These are phyloP conservation scores for Nakazawaea ernobii DNA, from an alignment of 805 yeast species.

Conservation along the genomic window DNA sequence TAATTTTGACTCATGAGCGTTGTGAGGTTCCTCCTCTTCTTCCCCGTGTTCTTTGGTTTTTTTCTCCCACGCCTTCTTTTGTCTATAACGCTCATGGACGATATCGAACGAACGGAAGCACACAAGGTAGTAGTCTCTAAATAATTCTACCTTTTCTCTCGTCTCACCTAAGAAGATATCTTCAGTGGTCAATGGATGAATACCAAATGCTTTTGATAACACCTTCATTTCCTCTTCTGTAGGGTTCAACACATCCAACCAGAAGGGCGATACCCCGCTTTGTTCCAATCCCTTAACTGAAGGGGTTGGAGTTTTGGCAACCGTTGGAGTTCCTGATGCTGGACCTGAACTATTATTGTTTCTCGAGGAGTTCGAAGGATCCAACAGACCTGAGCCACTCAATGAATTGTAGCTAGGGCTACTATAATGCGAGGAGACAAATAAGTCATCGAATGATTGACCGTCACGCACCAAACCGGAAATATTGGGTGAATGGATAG, in stretches of 20 bases:
- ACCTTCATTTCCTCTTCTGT: constrained; percentile 97
- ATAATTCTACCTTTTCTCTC: constrained; percentile 90
- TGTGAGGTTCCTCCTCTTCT: background rate
- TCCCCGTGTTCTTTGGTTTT: background rate
- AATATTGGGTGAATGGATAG: constrained; percentile 83
- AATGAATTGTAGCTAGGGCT: background rate
- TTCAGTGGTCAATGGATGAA: constrained; percentile 94
- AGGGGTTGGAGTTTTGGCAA: constrained; percentile 20
- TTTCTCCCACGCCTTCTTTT: constrained; percentile 42
- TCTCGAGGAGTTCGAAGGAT: background rate
- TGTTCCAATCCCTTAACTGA: constrained; percentile 15
- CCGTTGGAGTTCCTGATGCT: constrained; percentile 8
- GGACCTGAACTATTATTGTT: constrained; percentile 12
- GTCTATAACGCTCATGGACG: constrained; percentile 62
- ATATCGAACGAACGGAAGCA: constrained; percentile 85
- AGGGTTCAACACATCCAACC: constrained; percentile 91
- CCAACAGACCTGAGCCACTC: background rate
- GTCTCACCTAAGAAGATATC: constrained; percentile 92
- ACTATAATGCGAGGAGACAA: constrained; percentile 38
- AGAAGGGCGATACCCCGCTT: constrained; percentile 60
- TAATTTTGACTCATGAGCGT: background rate
- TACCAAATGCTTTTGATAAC: constrained; percentile 82
- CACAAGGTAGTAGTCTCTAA: constrained; percentile 84
- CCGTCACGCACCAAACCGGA: constrained; percentile 71
- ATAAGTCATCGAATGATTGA: constrained; percentile 56